phyloP scores from a whole-genome alignment of 495 filamentous ascomycete species.

The Massariosphaeria phaeospora region DNA sequence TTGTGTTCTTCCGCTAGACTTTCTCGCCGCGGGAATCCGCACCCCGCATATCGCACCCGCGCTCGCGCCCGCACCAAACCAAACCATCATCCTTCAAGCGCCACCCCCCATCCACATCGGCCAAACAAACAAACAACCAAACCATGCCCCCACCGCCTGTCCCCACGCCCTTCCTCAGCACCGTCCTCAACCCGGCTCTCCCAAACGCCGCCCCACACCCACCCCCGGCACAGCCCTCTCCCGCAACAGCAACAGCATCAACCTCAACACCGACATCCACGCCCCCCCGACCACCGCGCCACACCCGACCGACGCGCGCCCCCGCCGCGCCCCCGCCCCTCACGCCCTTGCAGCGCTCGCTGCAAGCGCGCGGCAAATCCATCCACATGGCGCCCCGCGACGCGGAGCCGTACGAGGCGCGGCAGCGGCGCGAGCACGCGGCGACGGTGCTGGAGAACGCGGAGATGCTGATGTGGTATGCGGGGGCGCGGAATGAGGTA shows the following conservation, averaged over 20 bases:
- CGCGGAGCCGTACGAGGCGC: constrained; percentile 27
- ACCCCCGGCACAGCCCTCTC: not conserved
- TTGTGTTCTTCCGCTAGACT: no score
- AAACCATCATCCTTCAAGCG: no score
- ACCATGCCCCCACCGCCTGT: not conserved
- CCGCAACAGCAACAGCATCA: not conserved
- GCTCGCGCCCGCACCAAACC: no score
- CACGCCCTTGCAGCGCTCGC: constrained; percentile 19
- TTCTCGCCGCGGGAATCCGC: no score
- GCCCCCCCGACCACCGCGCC: not conserved
- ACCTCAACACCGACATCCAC: not conserved
- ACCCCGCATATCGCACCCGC: no score
- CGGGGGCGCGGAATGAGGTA: constrained; percentile 27
- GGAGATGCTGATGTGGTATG: constrained; percentile 35
- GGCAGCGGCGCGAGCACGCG: constrained; percentile 25
- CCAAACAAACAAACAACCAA: no score
- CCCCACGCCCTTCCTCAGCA: not conserved
- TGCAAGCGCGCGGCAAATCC: constrained; percentile 24
- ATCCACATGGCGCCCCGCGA: not conserved
- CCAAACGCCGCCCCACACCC: not conserved
- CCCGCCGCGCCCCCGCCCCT: not conserved
- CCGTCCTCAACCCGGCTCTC: not conserved
- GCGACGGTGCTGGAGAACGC: constrained; percentile 28
- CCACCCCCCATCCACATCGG: no score
- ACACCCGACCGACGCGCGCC: no score